phyloP scores from a whole-genome alignment of 1,284 basidiomycete genomes.

The Entoloma clypeatum region DNA sequence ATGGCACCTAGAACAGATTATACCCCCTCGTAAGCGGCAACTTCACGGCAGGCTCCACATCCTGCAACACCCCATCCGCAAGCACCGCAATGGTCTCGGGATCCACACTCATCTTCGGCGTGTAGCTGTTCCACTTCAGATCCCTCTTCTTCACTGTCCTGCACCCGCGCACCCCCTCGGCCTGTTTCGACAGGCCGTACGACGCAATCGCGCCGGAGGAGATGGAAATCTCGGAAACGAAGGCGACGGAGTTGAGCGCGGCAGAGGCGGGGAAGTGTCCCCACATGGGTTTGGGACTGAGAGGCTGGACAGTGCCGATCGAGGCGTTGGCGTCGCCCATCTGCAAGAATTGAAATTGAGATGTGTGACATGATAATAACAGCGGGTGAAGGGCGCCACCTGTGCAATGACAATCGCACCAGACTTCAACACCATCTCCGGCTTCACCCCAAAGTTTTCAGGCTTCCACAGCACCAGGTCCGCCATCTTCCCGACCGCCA shows the following conservation, averaged over 20 bases:
- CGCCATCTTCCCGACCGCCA: constrained; percentile 81
- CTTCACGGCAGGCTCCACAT: too few relatives aligned
- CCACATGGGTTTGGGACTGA: constrained; percentile 84
- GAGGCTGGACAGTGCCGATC: constrained; percentile 89
- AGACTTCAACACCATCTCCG: constrained; percentile 92
- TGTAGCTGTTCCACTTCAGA: constrained; percentile 88
- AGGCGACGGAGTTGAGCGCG: constrained; percentile 73
- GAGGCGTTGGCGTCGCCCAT: constrained; percentile 89
- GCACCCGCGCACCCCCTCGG: constrained; percentile 78
- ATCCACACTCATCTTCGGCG: constrained; percentile 84
- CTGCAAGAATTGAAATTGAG: constrained; percentile 48
- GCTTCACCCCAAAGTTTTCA: constrained; percentile 87
- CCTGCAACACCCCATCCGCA: constrained; percentile 78
- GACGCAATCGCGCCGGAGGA: constrained; percentile 55
- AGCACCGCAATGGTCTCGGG: constrained; percentile 87
- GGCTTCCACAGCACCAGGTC: constrained; percentile 96
- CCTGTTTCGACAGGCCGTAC: constrained; percentile 75
- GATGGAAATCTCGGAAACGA: constrained; percentile 75
- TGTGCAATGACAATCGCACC: constrained; percentile 91
- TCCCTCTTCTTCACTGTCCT: constrained; percentile 76
- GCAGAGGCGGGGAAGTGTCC: constrained; percentile 70
- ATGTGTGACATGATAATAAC: constrained; percentile 45
- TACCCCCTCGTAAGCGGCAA: constrained; percentile 71
- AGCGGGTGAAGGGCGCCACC: constrained; percentile 77
- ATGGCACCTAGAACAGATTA: constrained; percentile 70